Evolutionary conservation across 352 stramenopile genomes (phyloP), one percentile per base, ranked within the genome.

Genomic region (Globisporangium nunn): DNA sequence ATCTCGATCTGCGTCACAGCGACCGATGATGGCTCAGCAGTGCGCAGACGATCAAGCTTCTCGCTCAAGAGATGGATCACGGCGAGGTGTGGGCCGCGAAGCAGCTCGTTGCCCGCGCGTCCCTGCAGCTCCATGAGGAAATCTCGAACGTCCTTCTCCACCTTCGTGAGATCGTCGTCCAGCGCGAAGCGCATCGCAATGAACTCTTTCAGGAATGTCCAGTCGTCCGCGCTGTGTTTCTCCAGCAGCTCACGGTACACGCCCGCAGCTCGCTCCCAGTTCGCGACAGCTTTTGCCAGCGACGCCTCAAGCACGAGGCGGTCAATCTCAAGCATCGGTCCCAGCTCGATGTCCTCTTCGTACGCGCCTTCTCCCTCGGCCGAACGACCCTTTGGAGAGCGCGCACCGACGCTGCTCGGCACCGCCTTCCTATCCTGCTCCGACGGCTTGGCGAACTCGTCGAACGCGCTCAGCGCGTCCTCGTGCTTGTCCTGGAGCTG

Each of bases 311-410:
- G 67, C 33, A 71, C 72, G 50, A 91, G 59, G 6, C 74, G 75
- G 57, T 94, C 85, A 49, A 92, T 90, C 31, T 70, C 64, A 45
- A 93, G 81, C 77, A 94, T 84, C n/a, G 80, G 77, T 31, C 85
- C 85, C 14, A 91, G 63, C 39, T 87, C 82, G 59, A 94, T 92
- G 4, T 94, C 84, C 43, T 94, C 84, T 44, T 94, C 84, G 64
- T 85, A 80, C 17, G 71, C 75, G 41, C 81, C 84, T 56, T 91
- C 66, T 7, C 81, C 84, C 60, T 94, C 84, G 0, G 74, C 69
- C 10, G 79, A 69, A n/a, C 81, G 70, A 12, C 72, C 72, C 40
- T 87, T 83, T 33, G 46, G n/a, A 8, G 58, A 49, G 7, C 46
- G 49, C 35, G 46, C 29, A 12, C 61, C 54, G 2, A 47, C n/a